Percentiles rank a stretch among this genome's conserved stretches.
Conservation (phyloP, 495 filamentous ascomycete species). For the Hyaloscypha hepaticicola region DNA sequence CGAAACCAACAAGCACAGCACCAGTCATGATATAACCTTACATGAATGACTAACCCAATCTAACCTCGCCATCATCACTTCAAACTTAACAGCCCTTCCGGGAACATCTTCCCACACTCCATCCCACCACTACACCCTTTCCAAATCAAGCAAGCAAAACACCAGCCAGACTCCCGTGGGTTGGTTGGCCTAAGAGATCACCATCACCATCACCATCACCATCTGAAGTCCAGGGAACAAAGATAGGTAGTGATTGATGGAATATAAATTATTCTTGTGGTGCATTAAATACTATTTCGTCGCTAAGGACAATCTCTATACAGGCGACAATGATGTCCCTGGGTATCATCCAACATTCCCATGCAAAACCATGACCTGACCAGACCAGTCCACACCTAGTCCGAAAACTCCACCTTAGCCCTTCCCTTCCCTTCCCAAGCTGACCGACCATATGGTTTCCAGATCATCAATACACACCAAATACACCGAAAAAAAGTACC, state of each 20-base stretch:
- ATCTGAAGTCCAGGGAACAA: too few species aligned
- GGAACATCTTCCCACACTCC: too few species aligned
- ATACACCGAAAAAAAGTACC: neutral
- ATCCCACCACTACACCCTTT: too few species aligned
- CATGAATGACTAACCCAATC: too few species aligned
- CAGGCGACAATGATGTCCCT: neutral
- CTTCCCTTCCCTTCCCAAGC: neutral
- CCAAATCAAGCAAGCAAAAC: too few species aligned
- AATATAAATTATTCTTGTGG: neutral
- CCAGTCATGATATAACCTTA: too few species aligned
- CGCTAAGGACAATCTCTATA: slow-evolving; percentile 6
- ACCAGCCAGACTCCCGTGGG: too few species aligned
- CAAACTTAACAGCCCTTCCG: too few species aligned
- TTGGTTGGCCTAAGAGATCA: too few species aligned
- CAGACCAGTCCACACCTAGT: neutral
- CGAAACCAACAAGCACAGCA: too few species aligned
- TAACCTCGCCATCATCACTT: too few species aligned
- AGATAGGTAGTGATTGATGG: neutral
- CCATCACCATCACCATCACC: too few species aligned
- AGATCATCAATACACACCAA: neutral
- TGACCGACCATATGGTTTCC: neutral
- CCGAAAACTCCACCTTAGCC: neutral
- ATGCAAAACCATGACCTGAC: neutral
- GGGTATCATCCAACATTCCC: neutral
- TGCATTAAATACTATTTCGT: neutral